Evolutionary conservation across 352 stramenopile genomes (phyloP).

Genomic region (Globisporangium iwayamae): DNA sequence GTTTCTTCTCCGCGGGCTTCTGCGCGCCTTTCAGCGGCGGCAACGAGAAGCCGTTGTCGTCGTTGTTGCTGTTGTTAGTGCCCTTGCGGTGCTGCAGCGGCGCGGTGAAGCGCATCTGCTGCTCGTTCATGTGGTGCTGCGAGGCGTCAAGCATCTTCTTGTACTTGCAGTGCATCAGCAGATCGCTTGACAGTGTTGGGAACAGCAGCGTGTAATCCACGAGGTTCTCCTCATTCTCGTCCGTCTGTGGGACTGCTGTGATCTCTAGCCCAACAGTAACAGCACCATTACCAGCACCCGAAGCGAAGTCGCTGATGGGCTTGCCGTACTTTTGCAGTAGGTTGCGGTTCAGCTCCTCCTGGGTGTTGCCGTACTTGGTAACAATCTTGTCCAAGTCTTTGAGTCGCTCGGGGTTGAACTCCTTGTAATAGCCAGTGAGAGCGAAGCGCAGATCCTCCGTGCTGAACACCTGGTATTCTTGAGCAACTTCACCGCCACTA

Average conservation of each 20-base stretch:
- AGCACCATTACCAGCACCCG: too few species aligned
- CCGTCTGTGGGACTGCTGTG: neutral
- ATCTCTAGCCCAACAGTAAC: neutral
- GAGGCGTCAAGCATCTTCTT: constrained; percentile 78
- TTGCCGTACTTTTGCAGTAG: constrained; percentile 69
- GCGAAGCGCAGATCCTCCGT: constrained; percentile 33
- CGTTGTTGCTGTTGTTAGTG: constrained; percentile 4
- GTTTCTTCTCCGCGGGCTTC: constrained; percentile 57
- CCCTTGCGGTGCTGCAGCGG: constrained; percentile 71
- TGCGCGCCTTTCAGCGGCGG: constrained; percentile 53
- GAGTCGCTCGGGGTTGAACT: constrained; percentile 52
- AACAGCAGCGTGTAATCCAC: constrained; percentile 72
- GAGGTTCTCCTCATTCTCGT: constrained; percentile 41
- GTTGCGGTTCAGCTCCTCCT: constrained; percentile 62
- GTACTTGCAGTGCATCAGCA: constrained; percentile 53
- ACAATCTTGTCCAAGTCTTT: constrained; percentile 75
- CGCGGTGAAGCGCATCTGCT: constrained; percentile 76
- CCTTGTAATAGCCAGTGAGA: constrained; percentile 50
- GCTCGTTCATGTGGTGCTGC: constrained; percentile 73
- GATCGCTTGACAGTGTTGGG: constrained; percentile 28
- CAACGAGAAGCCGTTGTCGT: constrained; percentile 30
- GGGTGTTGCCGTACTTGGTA: constrained; percentile 56
- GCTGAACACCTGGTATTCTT: constrained; percentile 20
- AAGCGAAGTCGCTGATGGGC: constrained; percentile 39
- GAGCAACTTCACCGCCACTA: neutral